These are phyloP conservation scores for Zasmidium citrigriseum DNA, from an alignment of 2,329 filamentous ascomycete genomes.

Conservation along the genomic window DNA sequence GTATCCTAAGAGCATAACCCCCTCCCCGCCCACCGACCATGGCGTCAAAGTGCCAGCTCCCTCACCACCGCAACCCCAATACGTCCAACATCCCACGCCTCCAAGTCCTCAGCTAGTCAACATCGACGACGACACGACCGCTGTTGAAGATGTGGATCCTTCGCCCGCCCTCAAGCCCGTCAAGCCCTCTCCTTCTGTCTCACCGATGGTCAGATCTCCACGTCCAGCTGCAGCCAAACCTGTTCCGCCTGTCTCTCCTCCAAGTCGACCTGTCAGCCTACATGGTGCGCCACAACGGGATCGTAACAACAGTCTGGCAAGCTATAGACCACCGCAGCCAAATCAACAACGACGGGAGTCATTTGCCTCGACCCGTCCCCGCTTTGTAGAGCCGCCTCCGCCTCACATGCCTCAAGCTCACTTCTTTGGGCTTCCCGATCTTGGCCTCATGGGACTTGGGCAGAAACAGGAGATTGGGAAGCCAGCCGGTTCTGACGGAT, in stretches of 20 bases:
- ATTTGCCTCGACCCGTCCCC: constrained; percentile 19
- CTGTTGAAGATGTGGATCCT: constrained; percentile 14
- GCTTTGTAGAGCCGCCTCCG: constrained; percentile 32
- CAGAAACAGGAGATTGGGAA: constrained; percentile 37
- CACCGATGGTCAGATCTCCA: constrained; percentile 17
- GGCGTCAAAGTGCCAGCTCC: constrained; percentile 21
- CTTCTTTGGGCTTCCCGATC: constrained; percentile 35
- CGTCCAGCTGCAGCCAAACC: constrained; percentile 15
- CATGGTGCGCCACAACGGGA: constrained; percentile 11
- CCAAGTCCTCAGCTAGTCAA: constrained; percentile 15
- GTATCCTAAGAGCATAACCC: constrained; percentile 30
- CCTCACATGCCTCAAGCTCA: constrained; percentile 39
- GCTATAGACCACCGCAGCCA: constrained; percentile 9
- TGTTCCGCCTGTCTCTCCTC: constrained; percentile 17
- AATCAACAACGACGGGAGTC: constrained; percentile 24
- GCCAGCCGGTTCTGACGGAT: constrained; percentile 55
- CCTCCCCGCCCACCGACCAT: constrained; percentile 26
- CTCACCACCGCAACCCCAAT: constrained; percentile 7
- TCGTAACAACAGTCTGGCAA: constrained; percentile 12
- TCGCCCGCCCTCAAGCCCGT: constrained; percentile 2
- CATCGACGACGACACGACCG: constrained; percentile 19
- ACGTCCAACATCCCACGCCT: constrained; percentile 1
- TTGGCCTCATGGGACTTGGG: constrained; percentile 28
- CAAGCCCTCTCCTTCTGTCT: constrained; percentile 7
- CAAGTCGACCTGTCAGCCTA: constrained; percentile 16